Evolutionary conservation across 2,329 filamentous ascomycete species (phyloP), one percentile per base, ranked within the genome.

Genomic region (Paraconiothyrium sp.): DNA sequence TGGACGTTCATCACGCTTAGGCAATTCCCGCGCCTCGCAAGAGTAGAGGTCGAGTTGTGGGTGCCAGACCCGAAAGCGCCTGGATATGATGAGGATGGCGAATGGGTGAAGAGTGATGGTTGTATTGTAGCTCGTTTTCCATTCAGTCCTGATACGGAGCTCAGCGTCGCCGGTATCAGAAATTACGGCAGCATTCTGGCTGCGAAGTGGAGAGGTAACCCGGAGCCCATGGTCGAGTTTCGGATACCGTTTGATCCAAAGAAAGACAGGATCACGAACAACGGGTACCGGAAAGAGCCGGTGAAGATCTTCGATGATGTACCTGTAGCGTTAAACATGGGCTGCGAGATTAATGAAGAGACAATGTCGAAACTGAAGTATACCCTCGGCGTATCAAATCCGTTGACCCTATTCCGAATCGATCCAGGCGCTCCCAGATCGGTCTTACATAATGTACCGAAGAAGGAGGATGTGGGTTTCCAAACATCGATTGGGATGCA

Each of bases 1-100:
- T 95, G 92, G 92, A 84, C 88, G 14, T 90, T 92, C 73, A 82
- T 93, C 75, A 92, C 91, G 0, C 87, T 89, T 74, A 82, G 90
- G 59, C 85, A 90, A 67, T 89, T 88, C 67, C 88, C 92, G 1
- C 85, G 84, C 46, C 84, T 98, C 55, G 89, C 92, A 8, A 89
- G 88, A 50, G 84, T 97, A 54, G 84, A 82, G 60, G 84, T 86
- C 0, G 83, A 89, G 67, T 79, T 90, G n/a, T 94, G 90, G 90
- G 78, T 90, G 30, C 90, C 91, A 0, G 90, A 92, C 76, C 79
- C 84, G 51, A 81, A 83, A 64, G 84, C 85, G 37, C 81, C 82
- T 60, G 81, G 83, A 1, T 85, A 87, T 64, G 80, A 79, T 16
- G 70, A 79, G 51, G 80, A 84, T 37, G 75, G 77, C 11, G 84